Conservation (phyloP, 1,139 yeast genomes). For the Blastobotrys indianensis region DNA sequence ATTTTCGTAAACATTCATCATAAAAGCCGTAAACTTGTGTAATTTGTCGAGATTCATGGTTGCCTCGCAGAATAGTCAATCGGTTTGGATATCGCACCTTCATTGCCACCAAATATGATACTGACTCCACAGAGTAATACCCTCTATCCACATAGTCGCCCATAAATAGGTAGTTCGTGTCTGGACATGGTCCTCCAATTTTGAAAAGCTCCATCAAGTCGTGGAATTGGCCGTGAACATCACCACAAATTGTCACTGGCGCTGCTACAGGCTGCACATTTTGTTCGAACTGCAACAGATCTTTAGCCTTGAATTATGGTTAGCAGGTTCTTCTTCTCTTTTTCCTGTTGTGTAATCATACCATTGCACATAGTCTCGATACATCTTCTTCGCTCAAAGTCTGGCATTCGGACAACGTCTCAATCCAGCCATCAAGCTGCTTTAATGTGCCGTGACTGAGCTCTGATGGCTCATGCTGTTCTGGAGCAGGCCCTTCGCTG, state of each 20-base stretch:
- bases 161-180: slow-evolving; percentile 71
- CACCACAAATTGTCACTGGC: slow-evolving; percentile 98
- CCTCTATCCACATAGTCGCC: slow-evolving; percentile 98
- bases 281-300: slow-evolving; percentile 81
- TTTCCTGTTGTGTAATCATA: neutral
- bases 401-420: slow-evolving; percentile 64
- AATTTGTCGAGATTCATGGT: slow-evolving; percentile 95
- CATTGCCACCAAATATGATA: slow-evolving; percentile 68
- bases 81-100: slow-evolving; percentile 92
- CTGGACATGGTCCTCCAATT: slow-evolving; percentile 87
- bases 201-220: slow-evolving; percentile 81
- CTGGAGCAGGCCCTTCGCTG: slow-evolving; percentile 1
- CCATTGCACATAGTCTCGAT: slow-evolving; percentile 63
- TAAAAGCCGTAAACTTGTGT: slow-evolving; percentile 97
- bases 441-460: slow-evolving; percentile 20
- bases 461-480: slow-evolving; percentile 18
- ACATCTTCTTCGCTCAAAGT: slow-evolving; percentile 82
- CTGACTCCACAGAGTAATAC: slow-evolving; percentile 88
- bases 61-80: slow-evolving; percentile 89
- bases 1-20: slow-evolving; percentile 93
- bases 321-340: neutral
- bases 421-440: slow-evolving; percentile 56
- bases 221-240: slow-evolving; percentile 95
- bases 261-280: slow-evolving; percentile 93
- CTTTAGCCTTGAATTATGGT: slow-evolving; percentile 52